A percentile compares a stretch with the other conserved stretches of the same genome.
phyloP scores from a whole-genome alignment of 129 eudicot species.

The Lactuca sativa region DNA sequence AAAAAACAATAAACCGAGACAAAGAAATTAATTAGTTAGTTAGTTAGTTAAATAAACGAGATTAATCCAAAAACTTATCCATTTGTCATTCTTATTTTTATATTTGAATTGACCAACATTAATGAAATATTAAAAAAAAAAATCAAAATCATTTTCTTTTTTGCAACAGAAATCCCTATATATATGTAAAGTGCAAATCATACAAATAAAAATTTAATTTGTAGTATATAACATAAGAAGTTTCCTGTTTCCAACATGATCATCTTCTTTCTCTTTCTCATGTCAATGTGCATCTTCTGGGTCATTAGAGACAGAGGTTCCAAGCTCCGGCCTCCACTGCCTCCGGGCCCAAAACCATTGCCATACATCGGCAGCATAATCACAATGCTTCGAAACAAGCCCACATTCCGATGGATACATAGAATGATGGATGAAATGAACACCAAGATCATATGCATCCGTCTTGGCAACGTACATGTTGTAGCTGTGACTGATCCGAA shows the following conservation, averaged over 20 bases:
- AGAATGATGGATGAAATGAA: constrained; percentile 22
- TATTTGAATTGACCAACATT: background rate
- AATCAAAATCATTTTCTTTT: too few species aligned
- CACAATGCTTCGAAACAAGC: background rate
- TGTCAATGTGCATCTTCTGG: background rate
- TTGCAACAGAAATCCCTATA: too few species aligned
- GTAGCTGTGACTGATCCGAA: constrained; percentile 31
- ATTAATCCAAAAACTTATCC: background rate
- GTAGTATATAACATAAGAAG: background rate
- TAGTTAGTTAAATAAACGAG: too few species aligned
- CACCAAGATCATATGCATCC: constrained; percentile 35
- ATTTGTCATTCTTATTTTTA: too few species aligned
- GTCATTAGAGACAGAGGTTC: background rate
- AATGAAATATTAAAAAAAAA: too few species aligned
- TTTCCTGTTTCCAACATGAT: background rate
- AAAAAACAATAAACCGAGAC: too few species aligned
- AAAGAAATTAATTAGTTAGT: too few species aligned
- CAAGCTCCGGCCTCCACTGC: background rate
- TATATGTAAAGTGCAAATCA: too few species aligned
- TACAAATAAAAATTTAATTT: background rate
- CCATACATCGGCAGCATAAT: background rate
- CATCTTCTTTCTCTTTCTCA: background rate
- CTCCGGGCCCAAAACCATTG: constrained; percentile 9
- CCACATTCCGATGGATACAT: constrained; percentile 3
- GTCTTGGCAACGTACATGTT: constrained; percentile 30